Evolutionary conservation across 768 basidiomycete genomes (phyloP).

Genomic region (Russula dissimulans): DNA sequence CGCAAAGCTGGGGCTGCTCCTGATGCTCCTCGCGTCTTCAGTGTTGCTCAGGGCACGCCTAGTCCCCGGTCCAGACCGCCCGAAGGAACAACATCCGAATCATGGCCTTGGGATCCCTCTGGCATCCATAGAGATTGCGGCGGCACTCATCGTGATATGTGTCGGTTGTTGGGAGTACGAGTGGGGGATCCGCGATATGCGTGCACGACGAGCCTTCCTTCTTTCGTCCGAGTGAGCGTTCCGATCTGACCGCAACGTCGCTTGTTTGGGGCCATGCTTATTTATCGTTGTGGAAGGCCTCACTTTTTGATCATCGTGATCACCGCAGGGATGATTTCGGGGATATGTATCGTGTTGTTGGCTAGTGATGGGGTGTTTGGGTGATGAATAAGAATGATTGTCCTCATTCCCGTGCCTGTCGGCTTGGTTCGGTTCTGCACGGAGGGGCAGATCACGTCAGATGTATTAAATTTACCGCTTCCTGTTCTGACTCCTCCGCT

Average conservation of each 20-base stretch:
- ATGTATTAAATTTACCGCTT: no score
- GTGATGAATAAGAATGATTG: no score
- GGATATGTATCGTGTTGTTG: slow-evolving; percentile 6
- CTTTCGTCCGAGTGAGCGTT: slow-evolving; percentile 44
- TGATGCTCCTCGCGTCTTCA: slow-evolving; percentile 56
- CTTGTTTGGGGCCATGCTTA: not conserved
- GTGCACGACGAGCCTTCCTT: slow-evolving; percentile 51
- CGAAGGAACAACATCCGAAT: slow-evolving; percentile 19
- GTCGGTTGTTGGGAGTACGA: slow-evolving; percentile 64
- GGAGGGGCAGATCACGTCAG: no score
- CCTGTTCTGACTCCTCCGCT: not conserved
- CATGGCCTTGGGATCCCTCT: slow-evolving; percentile 35
- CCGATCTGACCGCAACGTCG: not conserved
- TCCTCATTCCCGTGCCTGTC: no score
- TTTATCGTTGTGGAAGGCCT: slow-evolving; percentile 16
- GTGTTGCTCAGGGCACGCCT: slow-evolving; percentile 50
- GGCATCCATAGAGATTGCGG: slow-evolving; percentile 43
- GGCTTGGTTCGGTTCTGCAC: no score
- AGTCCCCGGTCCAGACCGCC: slow-evolving; percentile 29
- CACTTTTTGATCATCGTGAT: slow-evolving; percentile 24
- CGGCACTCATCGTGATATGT: slow-evolving; percentile 43
- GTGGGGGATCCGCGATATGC: slow-evolving; percentile 46
- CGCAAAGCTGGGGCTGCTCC: slow-evolving; percentile 53
- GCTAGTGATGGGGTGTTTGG: not conserved
- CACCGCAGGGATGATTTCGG: slow-evolving; percentile 8